Conservation (phyloP, 1,284 basidiomycete species). For the Peniophora sp. region DNA sequence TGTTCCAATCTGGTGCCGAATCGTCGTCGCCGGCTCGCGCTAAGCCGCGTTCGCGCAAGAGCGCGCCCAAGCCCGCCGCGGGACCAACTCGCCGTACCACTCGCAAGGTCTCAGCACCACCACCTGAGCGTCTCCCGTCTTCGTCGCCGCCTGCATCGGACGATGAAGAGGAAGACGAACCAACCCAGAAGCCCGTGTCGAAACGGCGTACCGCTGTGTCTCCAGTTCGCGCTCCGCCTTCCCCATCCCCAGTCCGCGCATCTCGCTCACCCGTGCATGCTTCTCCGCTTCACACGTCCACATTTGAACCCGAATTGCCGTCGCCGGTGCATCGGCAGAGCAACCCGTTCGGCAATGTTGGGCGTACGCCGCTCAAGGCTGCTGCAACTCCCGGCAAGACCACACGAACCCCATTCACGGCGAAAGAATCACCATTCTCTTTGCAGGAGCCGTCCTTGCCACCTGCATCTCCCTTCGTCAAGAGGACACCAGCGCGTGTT, state of each 20-base stretch:
- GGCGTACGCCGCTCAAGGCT: neutral
- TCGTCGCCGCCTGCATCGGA: constrained; percentile 20
- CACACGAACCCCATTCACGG: constrained; percentile 11
- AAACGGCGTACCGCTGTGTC: too few species aligned
- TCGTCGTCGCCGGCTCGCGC: constrained; percentile 66
- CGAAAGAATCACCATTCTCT: constrained; percentile 5
- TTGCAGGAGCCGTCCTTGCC: constrained; percentile 5
- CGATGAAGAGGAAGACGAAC: constrained; percentile 5
- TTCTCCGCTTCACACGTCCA: constrained; percentile 32
- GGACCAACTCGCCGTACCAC: constrained; percentile 28
- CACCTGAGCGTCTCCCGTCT: constrained; percentile 45
- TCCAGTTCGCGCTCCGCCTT: too few species aligned
- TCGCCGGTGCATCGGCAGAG: constrained; percentile 20
- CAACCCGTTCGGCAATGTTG: constrained; percentile 5
- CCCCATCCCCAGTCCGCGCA: constrained; percentile 11
- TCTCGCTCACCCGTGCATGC: too few species aligned
- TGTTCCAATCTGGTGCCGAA: constrained; percentile 77
- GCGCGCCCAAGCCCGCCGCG: constrained; percentile 20
- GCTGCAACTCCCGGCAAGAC: neutral
- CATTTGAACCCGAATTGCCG: constrained; percentile 54
- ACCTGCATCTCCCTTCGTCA: neutral
- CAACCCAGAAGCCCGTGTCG: too few species aligned
- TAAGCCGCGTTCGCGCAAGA: constrained; percentile 39
- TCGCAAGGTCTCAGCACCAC: constrained; percentile 65
- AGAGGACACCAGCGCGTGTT: too few species aligned